Percentiles rank a stretch among this genome's conserved stretches.
Evolutionary conservation across 345 rosid species (phyloP).

Genomic region (Salix arbutifolia): DNA sequence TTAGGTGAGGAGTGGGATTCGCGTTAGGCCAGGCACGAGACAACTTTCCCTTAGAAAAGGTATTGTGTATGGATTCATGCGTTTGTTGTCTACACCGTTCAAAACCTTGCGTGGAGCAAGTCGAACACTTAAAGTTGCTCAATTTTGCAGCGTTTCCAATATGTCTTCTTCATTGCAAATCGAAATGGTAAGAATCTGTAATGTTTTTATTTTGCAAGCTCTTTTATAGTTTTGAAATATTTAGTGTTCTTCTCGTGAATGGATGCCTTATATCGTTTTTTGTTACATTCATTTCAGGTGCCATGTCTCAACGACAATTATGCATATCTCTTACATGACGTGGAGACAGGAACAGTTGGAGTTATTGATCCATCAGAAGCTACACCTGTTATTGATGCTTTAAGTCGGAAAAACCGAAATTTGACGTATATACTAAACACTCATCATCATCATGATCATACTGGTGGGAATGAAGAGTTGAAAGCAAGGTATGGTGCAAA

Average conservation of each 20-base stretch:
- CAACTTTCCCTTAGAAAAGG: constrained; percentile 86
- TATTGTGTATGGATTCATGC: constrained; percentile 72
- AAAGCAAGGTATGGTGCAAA: constrained; percentile 97
- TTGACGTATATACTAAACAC: constrained; percentile 91
- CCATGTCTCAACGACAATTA: constrained; percentile 85
- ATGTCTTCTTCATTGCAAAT: constrained; percentile 82
- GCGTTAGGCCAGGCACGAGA: constrained; percentile 77
- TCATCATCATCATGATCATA: constrained; percentile 88
- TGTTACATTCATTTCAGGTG: constrained; percentile 46
- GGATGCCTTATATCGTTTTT: neutral
- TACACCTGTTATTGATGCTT: constrained; percentile 74
- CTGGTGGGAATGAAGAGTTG: constrained; percentile 85
- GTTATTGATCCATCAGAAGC: constrained; percentile 99
- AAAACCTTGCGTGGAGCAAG: constrained; percentile 91
- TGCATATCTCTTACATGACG: constrained; percentile 90
- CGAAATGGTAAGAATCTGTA: constrained; percentile 61
- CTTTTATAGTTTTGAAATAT: neutral
- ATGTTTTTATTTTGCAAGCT: neutral
- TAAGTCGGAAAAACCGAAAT: constrained; percentile 72
- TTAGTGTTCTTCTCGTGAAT: neutral
- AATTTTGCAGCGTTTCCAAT: constrained; percentile 83
- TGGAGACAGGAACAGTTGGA: constrained; percentile 95
- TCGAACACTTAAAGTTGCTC: constrained; percentile 73
- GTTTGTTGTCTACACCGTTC: constrained; percentile 67
- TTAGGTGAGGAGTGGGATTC: constrained; percentile 68